These are phyloP conservation scores for Ceratopteris richardii DNA, from an alignment of 75 land plant species.

Conservation along the genomic window DNA sequence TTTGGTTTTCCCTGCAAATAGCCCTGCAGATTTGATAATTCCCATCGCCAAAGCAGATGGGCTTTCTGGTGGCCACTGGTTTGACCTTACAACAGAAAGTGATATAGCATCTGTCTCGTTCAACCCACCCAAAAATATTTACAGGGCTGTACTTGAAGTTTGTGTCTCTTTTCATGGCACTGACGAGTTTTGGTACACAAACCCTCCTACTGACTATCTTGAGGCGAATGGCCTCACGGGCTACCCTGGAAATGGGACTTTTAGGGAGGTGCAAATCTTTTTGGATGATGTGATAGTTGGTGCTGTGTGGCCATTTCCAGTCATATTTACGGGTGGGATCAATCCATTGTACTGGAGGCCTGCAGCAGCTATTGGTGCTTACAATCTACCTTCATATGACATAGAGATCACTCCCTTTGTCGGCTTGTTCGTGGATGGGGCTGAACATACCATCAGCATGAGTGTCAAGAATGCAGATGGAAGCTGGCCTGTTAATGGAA, in stretches of 20 bases:
- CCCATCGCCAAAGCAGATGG: constrained; percentile 32
- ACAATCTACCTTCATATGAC: constrained; percentile 60
- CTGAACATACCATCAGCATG: constrained; percentile 29
- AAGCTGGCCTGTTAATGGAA: constrained; percentile 58
- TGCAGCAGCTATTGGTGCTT: constrained; percentile 62
- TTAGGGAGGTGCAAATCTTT: constrained; percentile 42
- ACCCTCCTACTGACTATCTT: constrained; percentile 58
- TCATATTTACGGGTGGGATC: constrained; percentile 64
- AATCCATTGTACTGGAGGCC: constrained; percentile 72
- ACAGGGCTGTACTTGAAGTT: constrained; percentile 46
- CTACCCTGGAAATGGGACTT: constrained; percentile 49
- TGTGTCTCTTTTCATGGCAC: constrained; percentile 57
- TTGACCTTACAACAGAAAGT: constrained; percentile 25
- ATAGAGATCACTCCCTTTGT: constrained; percentile 65
- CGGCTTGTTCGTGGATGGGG: constrained; percentile 44
- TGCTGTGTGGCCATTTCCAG: constrained; percentile 53
- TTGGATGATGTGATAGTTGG: constrained; percentile 48
- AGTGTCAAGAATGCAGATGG: constrained; percentile 31
- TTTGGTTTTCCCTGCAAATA: too few relatives aligned
- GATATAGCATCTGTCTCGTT: constrained; percentile 14
- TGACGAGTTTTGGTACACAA: constrained; percentile 83
- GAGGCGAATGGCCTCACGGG: constrained; percentile 40
- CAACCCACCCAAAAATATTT: constrained; percentile 35
- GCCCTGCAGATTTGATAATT: constrained; percentile 52
- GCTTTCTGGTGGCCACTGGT: constrained; percentile 45